Base-by-base conservation (phyloP, 2,329 filamentous ascomycete genomes). In the Ophiocordyceps polyrhachis-furcata region DNA sequence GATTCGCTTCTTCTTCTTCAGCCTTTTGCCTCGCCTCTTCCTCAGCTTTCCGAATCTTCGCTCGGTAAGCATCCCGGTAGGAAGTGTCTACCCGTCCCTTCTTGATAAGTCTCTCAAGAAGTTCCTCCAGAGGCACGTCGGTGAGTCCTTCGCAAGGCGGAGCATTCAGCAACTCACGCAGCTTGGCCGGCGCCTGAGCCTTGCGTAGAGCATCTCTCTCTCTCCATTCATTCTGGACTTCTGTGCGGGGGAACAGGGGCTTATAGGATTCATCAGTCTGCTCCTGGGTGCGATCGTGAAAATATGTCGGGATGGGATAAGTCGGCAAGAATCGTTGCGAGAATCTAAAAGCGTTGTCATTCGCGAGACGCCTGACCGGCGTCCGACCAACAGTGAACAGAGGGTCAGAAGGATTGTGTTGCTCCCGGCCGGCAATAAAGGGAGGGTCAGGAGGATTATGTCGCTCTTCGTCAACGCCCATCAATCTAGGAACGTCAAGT, bases 1-100 rank as follows among this genome's bases (percentile, higher is more conserved):
- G 47, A n/a, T 54, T 49, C 11, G 52, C 52, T 44, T 57, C 54
- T 51, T 57, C 54, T 51, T 56, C 51, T 25, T 51, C 54, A 41
- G 44, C 54, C 17, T 51, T 54, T 17, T 23, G 32, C 15, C 32
- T 37, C 15, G 32, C 43, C 20, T 28, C 25, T 28, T 56, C 51
- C 23, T 51, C 54, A 41, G 44, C 54, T n/a, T 51, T 54, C 15
- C 21, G 14, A 3, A 15, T n/a, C 15, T 15, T 43, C 20, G 53
- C 55, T 29, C 53, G 53, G 20, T 47, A 49, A 21, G 51, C 54
- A 40, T 44, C 53, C 17, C 54, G 21, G 15, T 46, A 19, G 14
- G 9, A 23, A 23, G 19, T 23, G 32, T 35, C 41, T 13, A 40
- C n/a, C 8, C 6, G 3, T 37, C 20, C 21, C n/a, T 42, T 35